These are phyloP conservation scores for Endoconidiophora polonica DNA, from an alignment of 2,329 filamentous ascomycete species.

Conservation along the genomic window DNA sequence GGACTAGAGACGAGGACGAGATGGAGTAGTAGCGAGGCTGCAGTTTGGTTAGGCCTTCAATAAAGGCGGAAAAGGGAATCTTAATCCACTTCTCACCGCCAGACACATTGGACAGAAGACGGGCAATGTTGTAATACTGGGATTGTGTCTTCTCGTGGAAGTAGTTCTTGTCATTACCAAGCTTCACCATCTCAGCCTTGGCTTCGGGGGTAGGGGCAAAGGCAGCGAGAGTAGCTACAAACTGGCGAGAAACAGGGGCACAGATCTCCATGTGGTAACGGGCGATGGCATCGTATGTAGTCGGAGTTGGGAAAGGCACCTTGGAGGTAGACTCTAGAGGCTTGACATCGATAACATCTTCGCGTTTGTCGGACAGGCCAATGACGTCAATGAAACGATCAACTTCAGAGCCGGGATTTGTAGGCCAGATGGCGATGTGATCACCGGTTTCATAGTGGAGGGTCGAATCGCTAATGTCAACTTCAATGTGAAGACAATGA, in stretches of 20 bases:
- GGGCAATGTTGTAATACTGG: slow-evolving; percentile 77
- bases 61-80: slow-evolving; percentile 84
- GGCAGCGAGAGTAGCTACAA: slow-evolving; percentile 68
- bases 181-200: slow-evolving; percentile 75
- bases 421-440: slow-evolving; percentile 94
- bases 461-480: slow-evolving; percentile 79
- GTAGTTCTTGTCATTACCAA: slow-evolving; percentile 87
- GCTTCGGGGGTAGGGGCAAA: slow-evolving; percentile 74
- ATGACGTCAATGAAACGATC: slow-evolving; percentile 73
- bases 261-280: slow-evolving; percentile 97
- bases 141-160: slow-evolving; percentile 74
- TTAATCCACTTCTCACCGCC: slow-evolving; percentile 62
- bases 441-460: slow-evolving; percentile 91
- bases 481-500: slow-evolving; percentile 93
- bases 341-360: slow-evolving; percentile 76
- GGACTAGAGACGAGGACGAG: slow-evolving; percentile 85
- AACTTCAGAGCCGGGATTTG: slow-evolving; percentile 81
- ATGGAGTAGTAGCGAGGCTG: slow-evolving; percentile 99
- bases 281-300: slow-evolving; percentile 82
- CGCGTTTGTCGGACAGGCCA: slow-evolving; percentile 57
- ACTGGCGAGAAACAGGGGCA: slow-evolving; percentile 89
- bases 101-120: slow-evolving; percentile 58
- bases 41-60: slow-evolving; percentile 85
- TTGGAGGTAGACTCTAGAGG: slow-evolving; percentile 88
- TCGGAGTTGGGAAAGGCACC: slow-evolving; percentile 92